phyloP scores from a whole-genome alignment of 805 yeast species.

The Teunomyces barrocoloradensis region DNA sequence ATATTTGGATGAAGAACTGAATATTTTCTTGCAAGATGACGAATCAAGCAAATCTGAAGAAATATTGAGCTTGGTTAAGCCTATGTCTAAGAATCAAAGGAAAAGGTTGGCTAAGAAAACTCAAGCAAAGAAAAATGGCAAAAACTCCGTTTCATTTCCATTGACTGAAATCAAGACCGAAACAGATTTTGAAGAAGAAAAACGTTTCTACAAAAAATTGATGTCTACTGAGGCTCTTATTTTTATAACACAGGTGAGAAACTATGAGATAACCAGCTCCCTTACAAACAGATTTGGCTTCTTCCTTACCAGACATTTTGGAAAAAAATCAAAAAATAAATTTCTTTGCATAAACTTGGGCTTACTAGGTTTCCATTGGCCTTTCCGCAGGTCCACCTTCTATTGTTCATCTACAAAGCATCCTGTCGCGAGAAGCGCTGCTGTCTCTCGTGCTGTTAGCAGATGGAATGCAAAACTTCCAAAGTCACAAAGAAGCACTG shows the following conservation, averaged over 20 bases:
- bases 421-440: constrained; percentile 42
- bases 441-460: constrained; percentile 34
- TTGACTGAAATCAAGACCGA: neutral
- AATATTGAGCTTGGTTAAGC: neutral
- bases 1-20: constrained; percentile 1
- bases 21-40: neutral
- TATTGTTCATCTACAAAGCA: constrained; percentile 36
- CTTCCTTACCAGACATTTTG: constrained; percentile 25
- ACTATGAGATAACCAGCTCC: constrained; percentile 32
- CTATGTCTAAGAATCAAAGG: constrained; percentile 2
- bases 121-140: neutral
- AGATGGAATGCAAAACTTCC: constrained; percentile 27
- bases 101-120: neutral
- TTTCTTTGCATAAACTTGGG: constrained; percentile 38
- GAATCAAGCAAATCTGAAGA: neutral
- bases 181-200: constrained; percentile 1
- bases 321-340: constrained; percentile 26
- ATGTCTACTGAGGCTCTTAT: constrained; percentile 41
- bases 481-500: constrained; percentile 12
- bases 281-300: neutral
- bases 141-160: neutral
- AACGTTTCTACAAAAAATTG: constrained; percentile 27
- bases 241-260: constrained; percentile 31
- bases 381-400: constrained; percentile 39
- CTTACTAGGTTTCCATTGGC: constrained; percentile 45